phyloP scores from a whole-genome alignment of 2,329 filamentous ascomycete genomes.

The Eutypa lata region DNA sequence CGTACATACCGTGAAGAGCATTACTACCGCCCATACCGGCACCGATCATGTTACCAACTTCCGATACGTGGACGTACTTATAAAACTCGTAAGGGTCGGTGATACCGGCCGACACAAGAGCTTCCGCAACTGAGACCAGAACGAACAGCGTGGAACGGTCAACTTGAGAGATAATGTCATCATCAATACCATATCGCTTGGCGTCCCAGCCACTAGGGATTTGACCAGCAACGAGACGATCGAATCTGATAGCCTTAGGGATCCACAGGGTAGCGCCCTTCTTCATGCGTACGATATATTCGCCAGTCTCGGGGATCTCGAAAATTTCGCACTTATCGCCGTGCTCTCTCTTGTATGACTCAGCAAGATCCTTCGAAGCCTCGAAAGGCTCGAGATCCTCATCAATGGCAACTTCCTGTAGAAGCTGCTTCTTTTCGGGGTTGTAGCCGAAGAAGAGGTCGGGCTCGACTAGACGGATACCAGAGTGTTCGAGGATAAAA shows the following conservation, averaged over 20 bases:
- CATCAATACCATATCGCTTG: slow-evolving; percentile 91
- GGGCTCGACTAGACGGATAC: slow-evolving; percentile 95
- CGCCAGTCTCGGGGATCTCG: slow-evolving; percentile 87
- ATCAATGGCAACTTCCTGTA: slow-evolving; percentile 96
- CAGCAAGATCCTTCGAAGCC: slow-evolving; percentile 92
- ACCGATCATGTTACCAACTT: slow-evolving; percentile 96
- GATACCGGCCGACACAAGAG: slow-evolving; percentile 87
- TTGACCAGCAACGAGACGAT: slow-evolving; percentile 94
- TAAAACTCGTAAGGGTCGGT: slow-evolving; percentile 99
- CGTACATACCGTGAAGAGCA: slow-evolving; percentile 96
- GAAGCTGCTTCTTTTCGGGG: slow-evolving; percentile 95
- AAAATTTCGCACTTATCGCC: slow-evolving; percentile 98
- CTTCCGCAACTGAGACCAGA: slow-evolving; percentile 88
- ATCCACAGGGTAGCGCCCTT: slow-evolving; percentile 95
- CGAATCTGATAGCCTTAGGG: slow-evolving; percentile 94
- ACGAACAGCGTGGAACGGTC: slow-evolving; percentile 95
- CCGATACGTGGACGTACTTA: slow-evolving; percentile 97
- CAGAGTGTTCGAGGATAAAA: slow-evolving; percentile 90
- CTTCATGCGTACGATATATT: slow-evolving; percentile 91
- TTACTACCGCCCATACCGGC: slow-evolving; percentile 96
- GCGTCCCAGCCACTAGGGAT: slow-evolving; percentile 97
- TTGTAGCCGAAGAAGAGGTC: slow-evolving; percentile 97
- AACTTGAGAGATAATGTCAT: slow-evolving; percentile 96
- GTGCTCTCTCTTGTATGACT: slow-evolving; percentile 96
- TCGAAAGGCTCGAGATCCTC: slow-evolving; percentile 97